These are phyloP conservation scores for Gryganskiella cystojenkinii DNA, from an alignment of 192 early-diverging fungal species.

Conservation along the genomic window DNA sequence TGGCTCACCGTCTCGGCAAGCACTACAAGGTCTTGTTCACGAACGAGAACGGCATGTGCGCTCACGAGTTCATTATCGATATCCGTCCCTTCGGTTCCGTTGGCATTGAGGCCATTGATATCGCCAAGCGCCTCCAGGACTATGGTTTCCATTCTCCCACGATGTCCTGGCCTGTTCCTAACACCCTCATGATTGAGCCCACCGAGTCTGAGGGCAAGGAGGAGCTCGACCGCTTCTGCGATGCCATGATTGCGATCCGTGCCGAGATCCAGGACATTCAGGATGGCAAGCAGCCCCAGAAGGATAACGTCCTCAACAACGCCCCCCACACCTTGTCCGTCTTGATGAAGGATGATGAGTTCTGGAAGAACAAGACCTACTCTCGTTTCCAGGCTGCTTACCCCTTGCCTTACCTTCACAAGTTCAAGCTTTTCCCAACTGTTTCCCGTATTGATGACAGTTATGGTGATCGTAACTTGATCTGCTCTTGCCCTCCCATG, in stretches of 20 bases:
- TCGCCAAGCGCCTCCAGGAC: conserved; percentile 99
- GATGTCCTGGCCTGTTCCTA: conserved; percentile 99
- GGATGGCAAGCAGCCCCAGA: conserved; percentile 85
- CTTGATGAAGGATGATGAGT: conserved; percentile 73
- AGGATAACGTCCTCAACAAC: conserved; percentile 88
- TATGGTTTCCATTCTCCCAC: conserved; percentile 99
- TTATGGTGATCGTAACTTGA: conserved; percentile 93
- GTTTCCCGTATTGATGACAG: conserved; percentile 93
- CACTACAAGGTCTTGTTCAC: conserved; percentile 95
- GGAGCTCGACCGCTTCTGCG: conserved; percentile 97
- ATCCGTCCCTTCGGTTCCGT: conserved; percentile 87
- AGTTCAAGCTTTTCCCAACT: conserved; percentile 99
- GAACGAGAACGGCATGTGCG: conserved; percentile 95
- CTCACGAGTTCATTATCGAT: conserved; percentile 99
- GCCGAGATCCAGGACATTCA: conserved; percentile 91
- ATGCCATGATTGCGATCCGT: conserved; percentile 97
- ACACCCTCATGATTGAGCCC: conserved; percentile 99
- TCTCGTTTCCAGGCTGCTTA: conserved; percentile 90
- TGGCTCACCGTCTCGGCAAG: conserved; percentile 88
- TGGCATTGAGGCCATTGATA: conserved; percentile 93
- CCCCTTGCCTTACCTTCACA: conserved; percentile 82
- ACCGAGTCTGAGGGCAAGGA: conserved; percentile 95
- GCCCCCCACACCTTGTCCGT: conserved; percentile 89
- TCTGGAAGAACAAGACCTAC: conserved; percentile 88
- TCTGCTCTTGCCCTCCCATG: conserved; percentile 96